phyloP scores from a whole-genome alignment of 2,329 filamentous ascomycete species.

The Penicillium sp. region DNA sequence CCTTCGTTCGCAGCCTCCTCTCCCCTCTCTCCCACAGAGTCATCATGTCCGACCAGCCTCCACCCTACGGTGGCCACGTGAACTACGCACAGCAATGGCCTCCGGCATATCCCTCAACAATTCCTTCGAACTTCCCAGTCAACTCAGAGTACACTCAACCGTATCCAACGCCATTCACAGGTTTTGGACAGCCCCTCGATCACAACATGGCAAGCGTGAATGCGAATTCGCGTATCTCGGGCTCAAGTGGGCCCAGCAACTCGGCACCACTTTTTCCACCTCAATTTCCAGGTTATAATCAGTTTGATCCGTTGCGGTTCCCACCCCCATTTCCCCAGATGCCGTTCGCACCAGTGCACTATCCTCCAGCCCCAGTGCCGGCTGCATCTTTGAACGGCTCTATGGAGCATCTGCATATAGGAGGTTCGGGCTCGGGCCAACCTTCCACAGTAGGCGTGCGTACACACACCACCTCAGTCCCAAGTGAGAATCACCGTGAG shows the following conservation, averaged over 20 bases:
- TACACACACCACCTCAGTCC: conserved; percentile 28
- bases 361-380: conserved; percentile 22
- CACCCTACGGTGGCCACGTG: conserved; percentile 41
- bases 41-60: conserved; percentile 49
- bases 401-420: not conserved
- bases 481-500: conserved; percentile 52
- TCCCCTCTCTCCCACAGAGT: not conserved
- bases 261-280: conserved; percentile 28
- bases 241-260: conserved; percentile 24
- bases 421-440: conserved; percentile 1
- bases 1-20: no score
- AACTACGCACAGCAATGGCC: conserved; percentile 40
- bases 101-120: conserved; percentile 29
- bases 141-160: conserved; percentile 24
- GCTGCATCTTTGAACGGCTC: conserved; percentile 14
- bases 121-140: conserved; percentile 28
- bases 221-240: conserved; percentile 32
- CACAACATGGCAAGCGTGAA: conserved; percentile 27
- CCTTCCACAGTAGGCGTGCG: not conserved
- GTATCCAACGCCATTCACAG: conserved; percentile 21
- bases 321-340: conserved; percentile 35
- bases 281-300: conserved; percentile 30
- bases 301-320: conserved; percentile 34
- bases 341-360: conserved; percentile 24
- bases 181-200: conserved; percentile 16